A percentile compares a stretch with the other conserved stretches of the same genome.
These are phyloP conservation scores for Hypoxylon rickii DNA, from an alignment of 495 filamentous ascomycete genomes.

Conservation along the genomic window DNA sequence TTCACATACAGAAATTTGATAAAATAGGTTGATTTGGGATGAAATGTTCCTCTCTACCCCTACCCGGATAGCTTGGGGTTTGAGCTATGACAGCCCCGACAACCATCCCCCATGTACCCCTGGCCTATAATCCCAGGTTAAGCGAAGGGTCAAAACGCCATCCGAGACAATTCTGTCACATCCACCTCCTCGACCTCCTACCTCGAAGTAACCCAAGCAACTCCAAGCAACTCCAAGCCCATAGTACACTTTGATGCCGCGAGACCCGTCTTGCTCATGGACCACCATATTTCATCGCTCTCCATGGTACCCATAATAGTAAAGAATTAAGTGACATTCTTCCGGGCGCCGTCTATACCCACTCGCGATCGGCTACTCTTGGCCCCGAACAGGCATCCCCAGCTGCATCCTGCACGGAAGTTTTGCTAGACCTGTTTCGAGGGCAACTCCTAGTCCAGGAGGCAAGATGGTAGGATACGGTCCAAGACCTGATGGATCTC, in stretches of 20 bases:
- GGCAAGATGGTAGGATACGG: slow-evolving; percentile 29
- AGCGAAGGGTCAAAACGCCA: slow-evolving; percentile 48
- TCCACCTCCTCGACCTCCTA: slow-evolving; percentile 46
- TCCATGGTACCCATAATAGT: slow-evolving; percentile 10
- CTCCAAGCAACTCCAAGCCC: slow-evolving; percentile 25
- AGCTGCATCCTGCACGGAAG: slow-evolving; percentile 40
- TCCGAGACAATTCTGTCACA: slow-evolving; percentile 56
- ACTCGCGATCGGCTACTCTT: slow-evolving; percentile 20
- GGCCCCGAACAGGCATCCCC: slow-evolving; percentile 16
- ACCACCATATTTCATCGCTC: slow-evolving; percentile 17
- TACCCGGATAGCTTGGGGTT: slow-evolving; percentile 8
- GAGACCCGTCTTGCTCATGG: slow-evolving; percentile 12
- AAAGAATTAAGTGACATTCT: slow-evolving; percentile 30
- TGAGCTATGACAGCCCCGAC: slow-evolving; percentile 36
- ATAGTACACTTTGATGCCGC: slow-evolving; percentile 28
- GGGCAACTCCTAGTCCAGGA: slow-evolving; percentile 45
- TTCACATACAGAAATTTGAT: not conserved
- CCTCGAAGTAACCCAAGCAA: no score
- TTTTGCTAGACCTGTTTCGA: slow-evolving; percentile 53
- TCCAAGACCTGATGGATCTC: slow-evolving; percentile 42
- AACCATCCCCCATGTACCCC: slow-evolving; percentile 9
- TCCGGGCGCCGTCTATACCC: slow-evolving; percentile 24
- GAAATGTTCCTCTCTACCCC: not conserved
- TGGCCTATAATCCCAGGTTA: slow-evolving; percentile 28
- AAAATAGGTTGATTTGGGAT: slow-evolving; percentile 8